Evolutionary conservation across 2,329 filamentous ascomycete genomes (phyloP).

Genomic region (Diaporthe sp.): DNA sequence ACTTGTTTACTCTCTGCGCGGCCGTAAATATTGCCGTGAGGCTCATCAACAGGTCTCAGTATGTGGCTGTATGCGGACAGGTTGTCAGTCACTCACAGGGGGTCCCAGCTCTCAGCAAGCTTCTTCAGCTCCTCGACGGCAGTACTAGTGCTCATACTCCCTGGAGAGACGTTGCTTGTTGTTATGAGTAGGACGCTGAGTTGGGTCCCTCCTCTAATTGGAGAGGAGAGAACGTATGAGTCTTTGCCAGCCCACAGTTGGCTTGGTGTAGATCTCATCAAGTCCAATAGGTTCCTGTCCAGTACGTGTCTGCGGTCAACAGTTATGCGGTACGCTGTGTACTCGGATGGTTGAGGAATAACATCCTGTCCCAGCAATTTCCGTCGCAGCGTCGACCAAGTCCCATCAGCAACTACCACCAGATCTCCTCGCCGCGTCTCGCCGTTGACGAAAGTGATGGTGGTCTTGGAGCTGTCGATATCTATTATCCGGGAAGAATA

Average conservation of each 20-base stretch:
- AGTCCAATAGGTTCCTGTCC: background rate
- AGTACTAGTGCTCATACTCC: background rate
- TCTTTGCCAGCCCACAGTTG: background rate
- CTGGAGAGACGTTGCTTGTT: background rate
- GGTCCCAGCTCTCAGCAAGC: background rate
- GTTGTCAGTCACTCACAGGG: background rate
- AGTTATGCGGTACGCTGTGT: background rate
- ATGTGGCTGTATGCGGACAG: background rate
- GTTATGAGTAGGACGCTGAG: background rate
- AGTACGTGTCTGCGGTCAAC: background rate
- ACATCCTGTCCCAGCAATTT: background rate
- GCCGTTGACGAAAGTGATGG: background rate
- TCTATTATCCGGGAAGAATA: background rate
- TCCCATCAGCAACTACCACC: slow-evolving; percentile 1
- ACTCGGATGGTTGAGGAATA: background rate
- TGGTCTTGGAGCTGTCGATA: background rate
- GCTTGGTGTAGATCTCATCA: background rate
- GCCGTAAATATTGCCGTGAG: background rate
- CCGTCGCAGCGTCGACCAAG: background rate
- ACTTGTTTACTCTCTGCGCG: background rate
- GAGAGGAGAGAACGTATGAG: background rate
- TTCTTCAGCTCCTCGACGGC: background rate
- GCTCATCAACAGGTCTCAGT: background rate
- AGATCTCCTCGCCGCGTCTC: background rate
- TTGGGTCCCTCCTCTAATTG: background rate